A percentile compares a stretch with the other conserved stretches of the same genome.
phyloP scores from a whole-genome alignment of 1,284 basidiomycete species.

The Trichosporon asahii region DNA sequence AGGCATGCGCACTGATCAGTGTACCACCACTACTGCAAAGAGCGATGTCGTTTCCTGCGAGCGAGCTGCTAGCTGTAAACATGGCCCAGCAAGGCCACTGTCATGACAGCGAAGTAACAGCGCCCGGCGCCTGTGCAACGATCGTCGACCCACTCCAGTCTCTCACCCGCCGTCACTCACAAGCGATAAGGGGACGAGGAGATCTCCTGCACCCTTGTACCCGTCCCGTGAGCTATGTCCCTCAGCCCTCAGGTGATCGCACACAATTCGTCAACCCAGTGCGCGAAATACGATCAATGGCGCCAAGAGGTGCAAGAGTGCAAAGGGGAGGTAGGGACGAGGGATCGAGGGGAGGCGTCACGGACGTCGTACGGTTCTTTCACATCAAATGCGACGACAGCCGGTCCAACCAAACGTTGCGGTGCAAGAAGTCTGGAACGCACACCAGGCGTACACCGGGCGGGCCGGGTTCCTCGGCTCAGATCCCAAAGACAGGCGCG shows the following conservation, averaged over 20 bases:
- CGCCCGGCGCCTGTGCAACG: not conserved
- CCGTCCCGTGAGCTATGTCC: not conserved
- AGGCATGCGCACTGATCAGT: too few relatives aligned
- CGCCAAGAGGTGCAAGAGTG: not conserved
- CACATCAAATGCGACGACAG: not conserved
- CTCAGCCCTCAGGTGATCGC: not conserved
- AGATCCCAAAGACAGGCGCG: not conserved
- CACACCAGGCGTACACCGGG: not conserved
- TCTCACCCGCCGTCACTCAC: not conserved
- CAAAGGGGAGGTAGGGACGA: too few relatives aligned
- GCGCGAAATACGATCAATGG: not conserved
- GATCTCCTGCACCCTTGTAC: too few relatives aligned
- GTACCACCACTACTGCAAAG: too few relatives aligned
- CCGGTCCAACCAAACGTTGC: not conserved
- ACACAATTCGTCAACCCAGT: not conserved
- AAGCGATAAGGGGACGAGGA: not conserved
- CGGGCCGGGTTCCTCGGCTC: not conserved
- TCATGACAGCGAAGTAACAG: too few relatives aligned
- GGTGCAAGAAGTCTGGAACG: not conserved
- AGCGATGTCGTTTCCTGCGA: too few relatives aligned
- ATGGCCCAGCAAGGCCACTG: too few relatives aligned
- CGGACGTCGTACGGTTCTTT: not conserved
- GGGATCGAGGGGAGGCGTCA: not conserved
- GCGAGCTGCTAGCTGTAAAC: too few relatives aligned
- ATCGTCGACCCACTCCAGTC: not conserved